A percentile compares a stretch with the other conserved stretches of the same genome.
Conservation (phyloP, 805 yeast genomes). For the Ogataea angusta region DNA sequence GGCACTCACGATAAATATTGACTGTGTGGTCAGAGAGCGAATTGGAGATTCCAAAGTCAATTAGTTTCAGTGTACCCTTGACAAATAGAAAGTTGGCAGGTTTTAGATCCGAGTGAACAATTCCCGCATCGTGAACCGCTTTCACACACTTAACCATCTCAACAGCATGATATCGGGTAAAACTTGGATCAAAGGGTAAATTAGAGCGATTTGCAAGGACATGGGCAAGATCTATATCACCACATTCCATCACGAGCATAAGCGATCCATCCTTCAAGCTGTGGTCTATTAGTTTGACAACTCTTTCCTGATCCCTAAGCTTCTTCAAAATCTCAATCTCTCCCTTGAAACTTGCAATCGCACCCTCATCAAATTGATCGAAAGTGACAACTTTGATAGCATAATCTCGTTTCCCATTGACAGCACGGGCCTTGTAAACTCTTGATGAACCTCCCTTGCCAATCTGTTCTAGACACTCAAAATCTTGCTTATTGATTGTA, state of each 20-base stretch:
- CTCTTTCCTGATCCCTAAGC: constrained; percentile 61
- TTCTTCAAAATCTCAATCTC: constrained; percentile 74
- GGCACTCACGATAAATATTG: constrained; percentile 84
- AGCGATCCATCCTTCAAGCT: constrained; percentile 63
- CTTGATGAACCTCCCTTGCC: constrained; percentile 94
- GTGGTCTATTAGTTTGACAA: constrained; percentile 74
- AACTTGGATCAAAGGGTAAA: constrained; percentile 61
- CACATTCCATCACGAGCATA: constrained; percentile 87
- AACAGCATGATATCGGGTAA: constrained; percentile 73
- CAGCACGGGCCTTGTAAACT: constrained; percentile 72
- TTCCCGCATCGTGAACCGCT: constrained; percentile 83
- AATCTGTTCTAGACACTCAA: constrained; percentile 70
- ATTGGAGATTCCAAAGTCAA: constrained; percentile 95
- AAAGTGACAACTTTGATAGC: constrained; percentile 82
- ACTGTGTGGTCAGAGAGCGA: constrained; percentile 90
- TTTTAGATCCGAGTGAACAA: constrained; percentile 54
- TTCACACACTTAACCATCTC: constrained; percentile 80
- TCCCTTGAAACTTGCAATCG: constrained; percentile 79
- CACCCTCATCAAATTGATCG: constrained; percentile 74
- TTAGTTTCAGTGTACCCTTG: constrained; percentile 77
- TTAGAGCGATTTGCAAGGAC: constrained; percentile 59
- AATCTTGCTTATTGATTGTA: constrained; percentile 56
- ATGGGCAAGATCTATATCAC: constrained; percentile 85
- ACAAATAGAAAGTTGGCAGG: constrained; percentile 77
- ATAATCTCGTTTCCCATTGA: constrained; percentile 48